Percentiles rank a stretch among this genome's conserved stretches.
Evolutionary conservation across 495 filamentous ascomycete genomes (phyloP).

Genomic region (Copromyces sp.): DNA sequence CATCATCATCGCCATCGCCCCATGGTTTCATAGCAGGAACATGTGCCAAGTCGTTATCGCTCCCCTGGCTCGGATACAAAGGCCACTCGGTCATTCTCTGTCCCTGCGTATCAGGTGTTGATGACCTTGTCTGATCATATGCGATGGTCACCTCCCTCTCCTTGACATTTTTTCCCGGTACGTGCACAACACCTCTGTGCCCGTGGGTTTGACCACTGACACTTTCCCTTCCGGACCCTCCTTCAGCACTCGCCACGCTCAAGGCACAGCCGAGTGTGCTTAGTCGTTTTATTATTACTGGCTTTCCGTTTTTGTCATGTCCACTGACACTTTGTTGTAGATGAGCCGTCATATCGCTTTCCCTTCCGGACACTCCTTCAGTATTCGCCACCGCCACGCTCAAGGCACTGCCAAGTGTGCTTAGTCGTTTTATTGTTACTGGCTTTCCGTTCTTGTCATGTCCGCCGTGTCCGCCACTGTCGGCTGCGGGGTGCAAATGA

Average conservation of each 20-base stretch:
- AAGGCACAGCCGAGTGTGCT: background rate
- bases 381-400: no score
- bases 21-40: background rate
- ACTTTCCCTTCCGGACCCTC: background rate
- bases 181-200: no score
- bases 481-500: background rate
- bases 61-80: background rate
- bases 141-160: background rate
- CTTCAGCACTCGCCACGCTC: background rate
- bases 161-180: background rate
- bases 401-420: no score
- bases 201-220: background rate
- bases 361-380: no score
- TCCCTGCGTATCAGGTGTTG: background rate
- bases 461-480: background rate
- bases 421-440: no score
- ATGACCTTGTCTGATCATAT: background rate
- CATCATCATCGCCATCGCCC: background rate
- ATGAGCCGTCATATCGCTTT: no score
- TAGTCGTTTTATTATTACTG: background rate
- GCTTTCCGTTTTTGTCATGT: background rate
- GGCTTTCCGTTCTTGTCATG: no score
- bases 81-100: background rate
- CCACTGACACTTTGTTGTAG: no score
- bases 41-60: background rate